A percentile compares a stretch with the other conserved stretches of the same genome.
phyloP scores from a whole-genome alignment of 768 basidiomycete genomes.

The Chalciporus piperatus region DNA sequence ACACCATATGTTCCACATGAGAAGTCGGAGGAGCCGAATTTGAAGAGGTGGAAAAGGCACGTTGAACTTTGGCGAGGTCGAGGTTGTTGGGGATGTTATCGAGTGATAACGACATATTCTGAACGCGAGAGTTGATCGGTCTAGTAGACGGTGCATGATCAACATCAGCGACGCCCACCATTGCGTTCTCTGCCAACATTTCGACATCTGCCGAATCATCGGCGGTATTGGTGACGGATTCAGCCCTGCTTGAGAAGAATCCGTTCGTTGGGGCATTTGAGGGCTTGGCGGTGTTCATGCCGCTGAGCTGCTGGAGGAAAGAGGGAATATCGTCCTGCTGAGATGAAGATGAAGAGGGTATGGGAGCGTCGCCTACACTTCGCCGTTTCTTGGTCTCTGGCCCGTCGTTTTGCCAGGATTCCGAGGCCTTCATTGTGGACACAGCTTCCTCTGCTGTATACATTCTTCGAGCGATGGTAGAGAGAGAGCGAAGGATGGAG shows the following conservation, averaged over 20 bases:
- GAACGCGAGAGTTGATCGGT: conserved; percentile 29
- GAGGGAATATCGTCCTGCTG: conserved; percentile 22
- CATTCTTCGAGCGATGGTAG: conserved; percentile 51
- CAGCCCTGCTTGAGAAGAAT: conserved; percentile 26
- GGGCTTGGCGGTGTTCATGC: conserved; percentile 16
- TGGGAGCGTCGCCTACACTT: conserved; percentile 36
- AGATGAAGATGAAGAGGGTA: conserved; percentile 28
- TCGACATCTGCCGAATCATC: conserved; percentile 26
- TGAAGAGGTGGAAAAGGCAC: conserved; percentile 32
- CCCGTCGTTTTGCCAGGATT: conserved; percentile 32
- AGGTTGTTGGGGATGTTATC: conserved; percentile 44
- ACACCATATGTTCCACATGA: conserved; percentile 39
- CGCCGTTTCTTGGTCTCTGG: conserved; percentile 47
- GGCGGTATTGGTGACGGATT: conserved; percentile 11
- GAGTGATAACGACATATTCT: conserved; percentile 50
- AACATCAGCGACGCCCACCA: conserved; percentile 25
- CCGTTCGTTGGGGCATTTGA: conserved; percentile 8
- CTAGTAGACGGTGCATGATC: conserved; percentile 19
- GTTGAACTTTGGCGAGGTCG: conserved; percentile 34
- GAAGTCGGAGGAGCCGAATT: conserved; percentile 47
- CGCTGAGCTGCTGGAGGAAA: conserved; percentile 26
- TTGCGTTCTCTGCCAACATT: conserved; percentile 26
- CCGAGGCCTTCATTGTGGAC: conserved; percentile 37
- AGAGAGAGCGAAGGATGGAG: conserved; percentile 50
- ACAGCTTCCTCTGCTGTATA: conserved; percentile 51